Evolutionary conservation across 2,329 filamentous ascomycete species (phyloP), one percentile per base, ranked within the genome.

Genomic region (Dryadomyces quercivorus): DNA sequence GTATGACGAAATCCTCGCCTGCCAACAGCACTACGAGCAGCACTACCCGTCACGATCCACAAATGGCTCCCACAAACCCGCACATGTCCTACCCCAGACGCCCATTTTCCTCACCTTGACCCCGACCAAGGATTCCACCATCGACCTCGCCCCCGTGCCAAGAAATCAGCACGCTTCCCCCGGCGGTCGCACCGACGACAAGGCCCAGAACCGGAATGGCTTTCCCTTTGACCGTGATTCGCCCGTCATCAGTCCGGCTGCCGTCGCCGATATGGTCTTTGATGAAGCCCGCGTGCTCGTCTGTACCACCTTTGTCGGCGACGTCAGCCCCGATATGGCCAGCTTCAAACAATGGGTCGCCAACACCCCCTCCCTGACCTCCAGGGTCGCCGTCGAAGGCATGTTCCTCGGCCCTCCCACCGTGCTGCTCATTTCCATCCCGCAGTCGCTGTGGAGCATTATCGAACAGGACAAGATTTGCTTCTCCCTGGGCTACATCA

Each of bases 331-430:
- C 13, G 80, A 84, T 58, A 84, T 84, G 80, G 75, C 78, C 3
- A 82, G 75, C 55, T 84, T 84, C 63, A 77, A 82, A 56, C 76
- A 82, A 58, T 85, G 81, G 81, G 70, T 85, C n/a, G 75, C 80
- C 48, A 77, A 78, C 59, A 75, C 75, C 1, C 78, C 81, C 1
- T 67, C 75, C 0, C 72, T 78, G 3, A 76, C 77, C 1, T 72
- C 76, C 16, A 80, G 78, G 60, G 79, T 85, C 55, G 73, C 76
- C 7, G 80, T 85, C 5, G 81, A 85, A 63, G 81, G 80, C 59
- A 84, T 85, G 78, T 85, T 85, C 58, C 69, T 84, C 18, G 82
- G 81, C 0, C 81, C 81, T 0, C 81, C 81, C 1, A 84, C 82
- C 0, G 82, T 84, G 70, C 67, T 85, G 9, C 69, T 85, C 34